Conservation (phyloP, 345 rosid species). For the Eucalyptus decipiens region DNA sequence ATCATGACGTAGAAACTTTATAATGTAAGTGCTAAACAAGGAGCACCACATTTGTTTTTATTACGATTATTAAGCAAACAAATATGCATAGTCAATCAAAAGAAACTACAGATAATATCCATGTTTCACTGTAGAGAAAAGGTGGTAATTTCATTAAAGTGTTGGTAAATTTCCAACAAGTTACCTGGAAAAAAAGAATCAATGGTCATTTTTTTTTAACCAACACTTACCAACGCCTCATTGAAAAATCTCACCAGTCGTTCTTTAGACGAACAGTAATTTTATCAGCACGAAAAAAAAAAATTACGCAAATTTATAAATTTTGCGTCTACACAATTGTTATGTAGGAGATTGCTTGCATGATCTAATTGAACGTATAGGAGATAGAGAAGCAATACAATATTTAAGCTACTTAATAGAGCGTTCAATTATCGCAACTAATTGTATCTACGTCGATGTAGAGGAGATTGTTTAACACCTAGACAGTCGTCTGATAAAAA, state of each 20-base stretch:
- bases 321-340: too few species aligned
- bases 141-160: too few species aligned
- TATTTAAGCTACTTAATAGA: neutral
- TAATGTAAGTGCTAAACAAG: neutral
- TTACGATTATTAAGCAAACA: neutral
- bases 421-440: accelerated
- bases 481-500: too few species aligned
- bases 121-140: neutral
- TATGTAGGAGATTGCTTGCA: neutral
- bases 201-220: neutral
- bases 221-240: neutral
- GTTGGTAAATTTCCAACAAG: too few species aligned
- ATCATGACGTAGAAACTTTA: neutral
- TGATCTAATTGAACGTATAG: neutral
- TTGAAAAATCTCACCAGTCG: neutral
- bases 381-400: neutral
- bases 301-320: neutral
- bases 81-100: neutral
- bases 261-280: too few species aligned
- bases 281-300: too few species aligned
- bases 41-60: neutral
- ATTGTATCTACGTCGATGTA: accelerated
- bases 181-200: too few species aligned
- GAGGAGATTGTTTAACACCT: too few species aligned
- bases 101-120: neutral